Evolutionary conservation across 2,329 filamentous ascomycete species (phyloP).

Genomic region (Microdochium nivale): DNA sequence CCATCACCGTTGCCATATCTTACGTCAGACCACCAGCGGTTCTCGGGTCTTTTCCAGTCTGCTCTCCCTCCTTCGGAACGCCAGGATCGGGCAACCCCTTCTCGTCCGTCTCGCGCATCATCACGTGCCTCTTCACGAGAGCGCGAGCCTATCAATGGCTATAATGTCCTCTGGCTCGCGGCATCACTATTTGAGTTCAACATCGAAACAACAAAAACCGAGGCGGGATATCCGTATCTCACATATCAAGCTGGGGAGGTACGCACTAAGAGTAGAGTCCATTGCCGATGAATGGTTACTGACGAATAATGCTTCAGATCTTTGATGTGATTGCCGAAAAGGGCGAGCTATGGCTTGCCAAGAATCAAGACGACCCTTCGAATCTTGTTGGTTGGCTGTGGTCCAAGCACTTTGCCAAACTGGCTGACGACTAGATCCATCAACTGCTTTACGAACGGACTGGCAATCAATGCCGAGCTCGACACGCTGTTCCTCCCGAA

Average conservation of each 20-base stretch:
- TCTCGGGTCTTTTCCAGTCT: conserved; percentile 76
- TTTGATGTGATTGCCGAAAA: conserved; percentile 94
- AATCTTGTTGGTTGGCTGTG: conserved; percentile 92
- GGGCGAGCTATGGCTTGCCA: conserved; percentile 93
- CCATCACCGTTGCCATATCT: conserved; percentile 39
- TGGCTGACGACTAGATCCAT: conserved; percentile 35
- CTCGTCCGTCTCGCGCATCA: conserved; percentile 45
- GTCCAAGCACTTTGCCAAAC: conserved; percentile 90
- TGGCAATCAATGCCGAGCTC: too few relatives aligned
- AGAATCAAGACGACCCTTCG: conserved; percentile 84
- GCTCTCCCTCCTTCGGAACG: conserved; percentile 73
- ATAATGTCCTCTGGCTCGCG: conserved; percentile 79
- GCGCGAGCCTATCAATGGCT: conserved; percentile 44
- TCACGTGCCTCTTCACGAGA: conserved; percentile 55
- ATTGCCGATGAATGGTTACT: conserved; percentile 3
- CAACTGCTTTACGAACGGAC: too few relatives aligned
- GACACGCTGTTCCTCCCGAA: too few relatives aligned
- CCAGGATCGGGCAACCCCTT: conserved; percentile 34
- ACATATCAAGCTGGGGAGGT: conserved; percentile 92
- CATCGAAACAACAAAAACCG: conserved; percentile 82
- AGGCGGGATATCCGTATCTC: conserved; percentile 91
- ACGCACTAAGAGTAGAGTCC: conserved; percentile 17
- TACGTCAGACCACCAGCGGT: conserved; percentile 42
- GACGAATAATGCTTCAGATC: conserved; percentile 37
- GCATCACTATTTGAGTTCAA: conserved; percentile 96